phyloP scores from a whole-genome alignment of 805 yeast genomes.

The Candida sithepensis region DNA sequence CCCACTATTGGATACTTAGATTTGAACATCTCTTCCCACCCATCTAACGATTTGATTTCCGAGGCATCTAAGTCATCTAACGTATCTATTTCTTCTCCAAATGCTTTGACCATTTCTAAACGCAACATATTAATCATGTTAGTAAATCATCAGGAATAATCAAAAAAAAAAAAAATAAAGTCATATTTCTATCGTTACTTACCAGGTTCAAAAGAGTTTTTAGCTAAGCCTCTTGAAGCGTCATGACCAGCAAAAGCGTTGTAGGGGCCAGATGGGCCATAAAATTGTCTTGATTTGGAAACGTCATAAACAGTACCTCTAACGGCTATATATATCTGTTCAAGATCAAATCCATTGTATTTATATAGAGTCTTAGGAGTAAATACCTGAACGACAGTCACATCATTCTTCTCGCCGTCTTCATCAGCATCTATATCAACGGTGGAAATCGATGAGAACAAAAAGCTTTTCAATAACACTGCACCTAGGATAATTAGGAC shows the following conservation, averaged over 20 bases:
- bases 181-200: slow-evolving; percentile 8
- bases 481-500: slow-evolving; percentile 21
- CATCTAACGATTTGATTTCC: slow-evolving; percentile 66
- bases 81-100: slow-evolving; percentile 76
- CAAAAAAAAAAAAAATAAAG: neutral
- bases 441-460: slow-evolving; percentile 20
- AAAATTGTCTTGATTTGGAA: slow-evolving; percentile 71
- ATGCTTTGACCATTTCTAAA: slow-evolving; percentile 52
- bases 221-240: slow-evolving; percentile 89
- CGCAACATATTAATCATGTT: slow-evolving; percentile 3
- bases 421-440: slow-evolving; percentile 25
- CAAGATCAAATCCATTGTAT: slow-evolving; percentile 78
- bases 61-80: slow-evolving; percentile 55
- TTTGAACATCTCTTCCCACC: slow-evolving; percentile 82
- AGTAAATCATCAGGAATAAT: neutral
- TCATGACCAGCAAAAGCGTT: slow-evolving; percentile 94
- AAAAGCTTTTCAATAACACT: slow-evolving; percentile 18
- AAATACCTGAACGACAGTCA: slow-evolving; percentile 41
- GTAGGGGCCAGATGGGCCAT: slow-evolving; percentile 96
- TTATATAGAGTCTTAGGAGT: slow-evolving; percentile 72
- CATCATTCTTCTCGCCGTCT: slow-evolving; percentile 12
- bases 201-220: slow-evolving; percentile 74
- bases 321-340: slow-evolving; percentile 81
- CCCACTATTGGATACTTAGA: slow-evolving; percentile 84
- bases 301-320: slow-evolving; percentile 85